Base-by-base conservation (phyloP, 2,329 filamentous ascomycete species). In the Aureobasidium sp. region DNA sequence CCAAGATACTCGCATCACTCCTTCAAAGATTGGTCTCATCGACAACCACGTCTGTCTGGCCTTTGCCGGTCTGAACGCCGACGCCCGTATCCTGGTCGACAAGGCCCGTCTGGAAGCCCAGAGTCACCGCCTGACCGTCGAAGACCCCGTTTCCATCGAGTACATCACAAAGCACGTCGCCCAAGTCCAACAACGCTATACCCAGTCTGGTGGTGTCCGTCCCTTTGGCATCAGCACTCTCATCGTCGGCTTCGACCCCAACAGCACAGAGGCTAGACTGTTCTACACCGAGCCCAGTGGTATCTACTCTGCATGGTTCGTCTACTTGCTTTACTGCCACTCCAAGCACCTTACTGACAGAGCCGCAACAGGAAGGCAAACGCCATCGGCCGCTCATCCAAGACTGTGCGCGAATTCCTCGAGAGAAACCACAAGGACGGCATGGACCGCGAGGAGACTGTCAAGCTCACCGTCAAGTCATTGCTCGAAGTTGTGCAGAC, bases 141-240 rank as follows among this genome's bases (percentile, higher is more conserved):
- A 99, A 76, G 95, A 99, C 75, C 93, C 94, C 62, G 91, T 96
- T 68, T 93, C 90, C 65, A 95, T 99, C 77, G 94, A 99, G 80
- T 99, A 99, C 83, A 97, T 99, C 74, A 97, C 94, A 72, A 97
- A 99, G 82, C 96, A 97, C 73, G 89, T 99, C 66, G 94, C 94
- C 60, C 90, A 93, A 62, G 94, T 99, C 69, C 94, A 99, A 82
- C 94, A 99, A 82, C 87, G 91, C 77, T 99, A 99, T 83, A 99
- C 94, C 52, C 94, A 99, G 82, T 96, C 91, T 72, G 94, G 94
- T 80, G 94, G 94, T 83, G 94, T 99, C 59, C 84, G 94, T 72
- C 94, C 94, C n/a, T 99, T 99, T 73, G 94, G 94, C 65, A 97
- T 99, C 76, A 97, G 91, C 80, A 97, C 93, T 44, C 82, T 99